Base-by-base conservation (phyloP, 495 filamentous ascomycete species). In the Penicillium simplicissimum region DNA sequence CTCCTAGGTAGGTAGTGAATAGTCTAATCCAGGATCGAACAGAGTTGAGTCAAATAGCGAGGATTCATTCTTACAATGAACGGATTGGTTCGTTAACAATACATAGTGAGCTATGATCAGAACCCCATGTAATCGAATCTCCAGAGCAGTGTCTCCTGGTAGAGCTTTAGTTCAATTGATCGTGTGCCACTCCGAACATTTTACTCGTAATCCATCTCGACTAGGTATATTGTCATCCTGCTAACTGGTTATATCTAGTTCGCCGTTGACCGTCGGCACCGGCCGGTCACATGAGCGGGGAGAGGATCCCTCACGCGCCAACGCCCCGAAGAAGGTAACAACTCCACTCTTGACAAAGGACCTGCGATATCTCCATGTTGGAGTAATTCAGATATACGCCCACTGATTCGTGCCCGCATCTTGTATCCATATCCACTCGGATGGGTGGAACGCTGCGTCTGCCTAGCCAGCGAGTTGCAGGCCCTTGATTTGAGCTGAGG, bases 381-480 rank as follows among this genome's bases (percentile, higher is more conserved):
- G 37, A 19, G 9, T 17, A 55, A 45, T 52, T 51, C 49, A 58
- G 35, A 42, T 25, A 15, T n/a, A 45, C 1, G 0, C 0, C 8
- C 31, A 21, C 37, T 66, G 47, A 63, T 66, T 66, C 57, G 60
- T 66, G 64, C 64, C 64, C 64, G 64, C 64, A 66, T 60, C 35
- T 14, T 52, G 14, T 37, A 42, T 57, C 45, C 25, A 25, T 54
- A 36, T 34, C 33, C 15, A 34, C 42, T 23, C 9, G 42, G 19
- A 45, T 45, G 17, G 19, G 42, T 21, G 42, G 17, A 3, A n/a
- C n/a, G 42, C 3, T 11, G 0, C 21, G 19, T 10, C 9, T 2
- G 42, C 19, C 11, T 45, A 17, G 42, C 17, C 42, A 45, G 42
- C 42, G 42, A 45, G 42, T 45, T 9, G 42, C 17, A 45, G 17